Percentiles rank a stretch among this genome's conserved stretches.
phyloP scores from a whole-genome alignment of 495 filamentous ascomycete species.

The Lichina pygmaea region DNA sequence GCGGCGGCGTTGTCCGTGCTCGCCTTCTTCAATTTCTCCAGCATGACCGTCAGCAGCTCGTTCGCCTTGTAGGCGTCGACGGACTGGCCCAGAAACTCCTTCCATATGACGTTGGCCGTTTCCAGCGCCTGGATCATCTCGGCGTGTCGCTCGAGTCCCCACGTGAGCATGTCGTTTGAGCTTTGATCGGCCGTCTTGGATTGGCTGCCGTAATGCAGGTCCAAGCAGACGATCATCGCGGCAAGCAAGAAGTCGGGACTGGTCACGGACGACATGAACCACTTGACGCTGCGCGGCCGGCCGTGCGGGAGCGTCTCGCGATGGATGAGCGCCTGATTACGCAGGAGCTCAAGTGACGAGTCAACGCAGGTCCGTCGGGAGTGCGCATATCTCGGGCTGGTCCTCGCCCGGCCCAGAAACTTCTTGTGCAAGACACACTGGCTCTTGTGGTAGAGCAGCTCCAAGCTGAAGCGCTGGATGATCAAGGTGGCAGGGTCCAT shows the following conservation, averaged over 20 bases:
- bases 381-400: conserved; percentile 50
- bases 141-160: conserved; percentile 39
- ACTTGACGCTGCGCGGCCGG: conserved; percentile 40
- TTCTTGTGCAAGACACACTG: conserved; percentile 64
- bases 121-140: conserved; percentile 55
- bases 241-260: conserved; percentile 65
- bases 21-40: conserved; percentile 34
- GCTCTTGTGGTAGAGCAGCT: conserved; percentile 60
- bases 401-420: conserved; percentile 41
- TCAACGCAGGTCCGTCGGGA: conserved; percentile 62
- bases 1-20: conserved; percentile 1
- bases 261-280: conserved; percentile 53
- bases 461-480: conserved; percentile 56
- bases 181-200: conserved; percentile 10
- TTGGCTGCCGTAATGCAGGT: conserved; percentile 27
- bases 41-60: conserved; percentile 49
- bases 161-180: conserved; percentile 31
- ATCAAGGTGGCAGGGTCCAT: conserved; percentile 52
- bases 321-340: conserved; percentile 49
- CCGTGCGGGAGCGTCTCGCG: conserved; percentile 43
- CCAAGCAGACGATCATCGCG: conserved; percentile 68
- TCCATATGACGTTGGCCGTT: conserved; percentile 52
- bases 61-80: conserved; percentile 75
- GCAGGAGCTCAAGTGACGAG: conserved; percentile 48
- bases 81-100: conserved; percentile 40